phyloP scores from a whole-genome alignment of 805 yeast species.

The Sugiyamaella qingdaonensis region DNA sequence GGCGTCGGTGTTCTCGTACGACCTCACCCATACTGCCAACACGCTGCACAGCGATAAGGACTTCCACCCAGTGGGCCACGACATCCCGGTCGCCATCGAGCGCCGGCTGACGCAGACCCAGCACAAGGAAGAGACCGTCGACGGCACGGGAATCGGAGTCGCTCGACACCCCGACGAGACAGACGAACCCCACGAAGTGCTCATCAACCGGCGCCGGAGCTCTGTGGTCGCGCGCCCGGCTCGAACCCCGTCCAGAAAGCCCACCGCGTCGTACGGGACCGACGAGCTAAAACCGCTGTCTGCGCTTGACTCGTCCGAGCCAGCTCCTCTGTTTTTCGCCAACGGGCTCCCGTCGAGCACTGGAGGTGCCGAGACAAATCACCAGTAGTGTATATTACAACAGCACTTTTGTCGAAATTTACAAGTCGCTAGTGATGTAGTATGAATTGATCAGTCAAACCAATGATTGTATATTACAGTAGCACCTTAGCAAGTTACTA shows the following conservation, averaged over 20 bases:
- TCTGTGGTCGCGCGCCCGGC: constrained; percentile 24
- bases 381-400: background rate
- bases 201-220: constrained; percentile 25
- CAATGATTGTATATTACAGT: background rate
- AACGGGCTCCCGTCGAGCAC: constrained; percentile 34
- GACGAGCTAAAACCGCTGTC: constrained; percentile 32
- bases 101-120: constrained; percentile 32
- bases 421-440: background rate
- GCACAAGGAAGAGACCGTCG: constrained; percentile 31
- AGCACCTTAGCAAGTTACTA: too few species aligned
- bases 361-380: constrained; percentile 20
- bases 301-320: constrained; percentile 12
- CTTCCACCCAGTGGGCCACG: constrained; percentile 30
- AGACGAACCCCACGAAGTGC: constrained; percentile 23
- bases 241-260: constrained; percentile 26
- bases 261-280: constrained; percentile 34
- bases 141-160: constrained; percentile 28
- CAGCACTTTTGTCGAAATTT: background rate
- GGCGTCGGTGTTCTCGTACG: constrained; percentile 33
- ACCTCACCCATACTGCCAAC: constrained; percentile 27
- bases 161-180: constrained; percentile 30
- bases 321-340: constrained; percentile 30
- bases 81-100: constrained; percentile 30
- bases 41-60: constrained; percentile 29
- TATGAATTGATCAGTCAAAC: background rate